These are phyloP conservation scores for Tylopilus sp. DNA, from an alignment of 768 basidiomycete species.

Conservation along the genomic window DNA sequence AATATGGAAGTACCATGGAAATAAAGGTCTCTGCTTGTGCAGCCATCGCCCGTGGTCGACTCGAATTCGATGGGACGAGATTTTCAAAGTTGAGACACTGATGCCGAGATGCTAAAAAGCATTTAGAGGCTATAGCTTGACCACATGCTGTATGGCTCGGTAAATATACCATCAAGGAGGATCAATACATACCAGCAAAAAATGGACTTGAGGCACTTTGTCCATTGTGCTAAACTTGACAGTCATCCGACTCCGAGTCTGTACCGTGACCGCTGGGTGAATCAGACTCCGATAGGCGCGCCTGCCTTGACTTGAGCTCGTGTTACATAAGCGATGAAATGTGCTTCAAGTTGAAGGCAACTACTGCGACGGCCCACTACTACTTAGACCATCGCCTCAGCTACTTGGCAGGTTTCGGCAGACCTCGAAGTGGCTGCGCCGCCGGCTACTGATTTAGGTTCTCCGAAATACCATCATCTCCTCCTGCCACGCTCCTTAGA, in stretches of 20 bases:
- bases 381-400: constrained; percentile 2
- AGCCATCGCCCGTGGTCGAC: not conserved
- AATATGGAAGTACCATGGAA: not conserved
- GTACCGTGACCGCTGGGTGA: too few species aligned
- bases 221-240: too few species aligned
- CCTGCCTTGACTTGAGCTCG: not conserved
- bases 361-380: too few species aligned
- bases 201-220: not conserved
- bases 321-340: constrained; percentile 15
- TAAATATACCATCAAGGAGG: not conserved
- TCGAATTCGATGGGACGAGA: not conserved
- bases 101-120: not conserved
- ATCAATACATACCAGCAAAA: not conserved
- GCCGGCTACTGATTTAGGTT: constrained; percentile 8
- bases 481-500: constrained; percentile 22
- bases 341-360: not conserved
- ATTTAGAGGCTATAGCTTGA: too few species aligned
- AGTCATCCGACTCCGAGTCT: too few species aligned
- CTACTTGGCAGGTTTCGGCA: constrained; percentile 1
- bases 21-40: not conserved
- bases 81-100: not conserved
- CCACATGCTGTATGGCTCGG: constrained; percentile 1
- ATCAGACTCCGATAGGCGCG: too few species aligned
- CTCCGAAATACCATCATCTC: constrained; percentile 17
- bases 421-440: constrained; percentile 8